Evolutionary conservation across 257 asterid species (phyloP).

Genomic region (Vinca minor): DNA sequence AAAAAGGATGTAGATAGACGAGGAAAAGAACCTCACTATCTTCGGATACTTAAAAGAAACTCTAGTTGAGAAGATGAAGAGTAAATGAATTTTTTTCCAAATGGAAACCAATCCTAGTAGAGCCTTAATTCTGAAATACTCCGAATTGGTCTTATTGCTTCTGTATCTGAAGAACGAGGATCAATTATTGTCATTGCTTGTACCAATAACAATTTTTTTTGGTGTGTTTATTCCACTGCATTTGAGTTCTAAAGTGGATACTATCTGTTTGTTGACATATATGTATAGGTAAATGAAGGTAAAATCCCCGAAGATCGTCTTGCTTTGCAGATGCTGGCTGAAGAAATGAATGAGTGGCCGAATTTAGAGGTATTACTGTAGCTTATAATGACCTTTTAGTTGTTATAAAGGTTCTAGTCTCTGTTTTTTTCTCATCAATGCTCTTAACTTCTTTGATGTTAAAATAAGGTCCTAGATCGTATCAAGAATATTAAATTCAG

Average conservation of each 20-base stretch:
- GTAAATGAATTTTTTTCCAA: background rate
- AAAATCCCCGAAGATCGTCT: slow-evolving; percentile 56
- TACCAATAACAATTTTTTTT: background rate
- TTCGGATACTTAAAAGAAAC: too few species aligned
- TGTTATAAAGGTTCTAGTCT: background rate
- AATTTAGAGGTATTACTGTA: slow-evolving; percentile 55
- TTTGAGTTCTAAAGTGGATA: background rate
- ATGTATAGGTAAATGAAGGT: slow-evolving; percentile 70
- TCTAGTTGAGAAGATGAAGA: background rate
- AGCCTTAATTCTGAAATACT: background rate
- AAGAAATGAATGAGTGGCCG: slow-evolving; percentile 89
- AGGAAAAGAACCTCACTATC: background rate
- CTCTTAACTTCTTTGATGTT: background rate
- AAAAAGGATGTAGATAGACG: too few species aligned
- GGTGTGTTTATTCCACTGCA: background rate
- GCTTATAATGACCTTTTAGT: background rate
- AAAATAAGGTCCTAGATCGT: background rate
- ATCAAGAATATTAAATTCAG: background rate
- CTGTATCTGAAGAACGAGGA: background rate
- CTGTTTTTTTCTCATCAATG: background rate
- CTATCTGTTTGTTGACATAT: background rate
- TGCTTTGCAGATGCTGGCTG: slow-evolving; percentile 76
- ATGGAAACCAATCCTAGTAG: too few species aligned
- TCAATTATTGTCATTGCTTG: background rate
- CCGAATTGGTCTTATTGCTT: background rate